These are phyloP conservation scores for Saccharomycopsis crataegensis DNA, from an alignment of 1,139 yeast genomes.

Conservation along the genomic window DNA sequence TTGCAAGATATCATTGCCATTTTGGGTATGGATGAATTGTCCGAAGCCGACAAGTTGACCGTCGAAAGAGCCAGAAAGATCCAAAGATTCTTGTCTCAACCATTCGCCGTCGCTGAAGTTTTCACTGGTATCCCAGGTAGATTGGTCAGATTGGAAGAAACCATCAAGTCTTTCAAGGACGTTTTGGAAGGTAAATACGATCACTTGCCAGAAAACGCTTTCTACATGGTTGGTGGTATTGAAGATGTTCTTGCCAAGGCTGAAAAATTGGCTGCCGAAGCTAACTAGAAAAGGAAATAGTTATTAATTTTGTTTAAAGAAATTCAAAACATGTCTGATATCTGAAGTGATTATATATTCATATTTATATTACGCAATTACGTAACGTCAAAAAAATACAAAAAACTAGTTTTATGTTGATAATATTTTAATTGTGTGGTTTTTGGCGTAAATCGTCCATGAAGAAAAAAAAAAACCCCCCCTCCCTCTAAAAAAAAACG, in stretches of 20 bases:
- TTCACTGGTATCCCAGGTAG: slow-evolving; percentile 99
- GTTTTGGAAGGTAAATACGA: slow-evolving; percentile 98
- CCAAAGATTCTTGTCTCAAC: slow-evolving; percentile 99
- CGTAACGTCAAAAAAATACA: too few relatives aligned
- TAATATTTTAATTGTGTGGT: too few relatives aligned
- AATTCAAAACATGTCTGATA: too few relatives aligned
- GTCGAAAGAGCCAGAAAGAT: slow-evolving; percentile 99
- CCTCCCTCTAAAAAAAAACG: too few relatives aligned
- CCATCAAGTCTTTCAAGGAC: slow-evolving; percentile 90
- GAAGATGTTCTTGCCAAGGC: slow-evolving; percentile 98
- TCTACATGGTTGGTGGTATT: slow-evolving; percentile 99
- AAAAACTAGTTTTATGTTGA: too few relatives aligned
- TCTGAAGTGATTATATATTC: too few relatives aligned
- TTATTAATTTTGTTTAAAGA: too few relatives aligned
- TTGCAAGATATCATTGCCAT: slow-evolving; percentile 99
- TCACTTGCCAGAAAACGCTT: slow-evolving; percentile 97
- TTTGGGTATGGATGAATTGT: slow-evolving; percentile 99
- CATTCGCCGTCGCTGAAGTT: slow-evolving; percentile 99
- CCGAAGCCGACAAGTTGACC: slow-evolving; percentile 96
- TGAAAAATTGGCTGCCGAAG: slow-evolving; percentile 95
- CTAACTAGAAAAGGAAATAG: slow-evolving; percentile 41
- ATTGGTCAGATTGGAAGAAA: slow-evolving; percentile 94
- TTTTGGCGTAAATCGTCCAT: too few relatives aligned
- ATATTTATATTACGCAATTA: too few relatives aligned
- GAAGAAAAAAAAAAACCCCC: too few relatives aligned